Evolutionary conservation across 192 early-diverging fungal genomes (phyloP).

Genomic region (Coemansia sp.): DNA sequence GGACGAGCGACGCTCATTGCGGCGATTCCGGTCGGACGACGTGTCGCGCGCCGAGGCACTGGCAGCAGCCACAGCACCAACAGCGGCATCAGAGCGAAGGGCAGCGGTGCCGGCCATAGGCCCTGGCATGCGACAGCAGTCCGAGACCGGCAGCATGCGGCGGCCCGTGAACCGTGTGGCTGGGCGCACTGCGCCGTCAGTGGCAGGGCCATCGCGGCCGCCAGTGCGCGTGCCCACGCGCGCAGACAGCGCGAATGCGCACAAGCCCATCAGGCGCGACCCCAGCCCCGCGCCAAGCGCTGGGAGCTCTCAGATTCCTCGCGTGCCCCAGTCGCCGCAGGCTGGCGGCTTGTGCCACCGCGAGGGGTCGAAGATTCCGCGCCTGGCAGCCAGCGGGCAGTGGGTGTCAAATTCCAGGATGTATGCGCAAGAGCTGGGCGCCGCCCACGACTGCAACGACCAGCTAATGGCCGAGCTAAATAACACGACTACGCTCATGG

Average conservation of each 20-base stretch:
- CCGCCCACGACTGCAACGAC: slow-evolving; percentile 22
- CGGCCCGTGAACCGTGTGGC: neutral
- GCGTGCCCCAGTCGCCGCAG: neutral
- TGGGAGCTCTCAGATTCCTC: neutral
- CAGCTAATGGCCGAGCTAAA: slow-evolving; percentile 23
- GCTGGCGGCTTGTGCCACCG: neutral
- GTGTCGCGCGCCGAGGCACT: slow-evolving; percentile 3
- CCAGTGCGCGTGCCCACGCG: neutral
- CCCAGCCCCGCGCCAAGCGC: neutral
- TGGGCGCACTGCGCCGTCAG: neutral
- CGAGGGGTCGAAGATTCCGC: neutral
- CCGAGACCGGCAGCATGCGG: slow-evolving; percentile 14
- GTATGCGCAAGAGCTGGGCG: slow-evolving; percentile 8
- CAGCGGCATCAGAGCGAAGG: slow-evolving; percentile 11
- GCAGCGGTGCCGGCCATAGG: slow-evolving; percentile 11
- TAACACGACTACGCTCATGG: neutral
- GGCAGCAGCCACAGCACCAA: neutral
- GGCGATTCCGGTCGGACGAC: slow-evolving; percentile 23
- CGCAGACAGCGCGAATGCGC: neutral
- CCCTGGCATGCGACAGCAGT: slow-evolving; percentile 27
- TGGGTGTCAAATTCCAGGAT: neutral
- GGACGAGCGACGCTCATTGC: slow-evolving; percentile 11
- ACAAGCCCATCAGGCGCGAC: neutral
- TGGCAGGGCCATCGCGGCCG: neutral
- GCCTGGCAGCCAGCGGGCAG: neutral